Base-by-base conservation (phyloP, 2,329 filamentous ascomycete species). In the Leptographium wingfieldii region DNA sequence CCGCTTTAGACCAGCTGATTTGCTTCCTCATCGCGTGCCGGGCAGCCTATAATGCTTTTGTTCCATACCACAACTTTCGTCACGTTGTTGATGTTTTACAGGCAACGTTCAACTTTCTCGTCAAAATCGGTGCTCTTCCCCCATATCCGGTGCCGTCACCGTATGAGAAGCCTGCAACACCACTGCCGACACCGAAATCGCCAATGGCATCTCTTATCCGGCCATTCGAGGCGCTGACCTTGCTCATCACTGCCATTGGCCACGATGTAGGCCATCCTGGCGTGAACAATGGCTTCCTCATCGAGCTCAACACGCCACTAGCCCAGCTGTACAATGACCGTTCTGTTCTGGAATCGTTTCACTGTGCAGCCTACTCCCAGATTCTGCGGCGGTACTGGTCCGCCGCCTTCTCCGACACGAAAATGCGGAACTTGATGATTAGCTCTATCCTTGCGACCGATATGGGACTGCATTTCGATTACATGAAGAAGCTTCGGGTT, bases 201-300 rank as follows among this genome's bases (percentile, higher is more conserved):
- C 82, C 87, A 1, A 82, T 96, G 55, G 88, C 88, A 3, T 76
- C 80, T 53, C 77, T 97, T 29, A 76, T 99, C n/a, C 80, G 82
- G 56, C 91, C 92, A 0, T 90, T 95, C 65, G 92, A 97, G 71
- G 89, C 88, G 5, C 78, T 99, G 58, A 92, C 91, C 0, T 80
- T 99, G 3, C 80, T 99, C 54, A 87, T 97, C 65, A 92, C 92
- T 10, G 94, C 94, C n/a, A 95, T 99, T 68, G 94, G 94, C 51
- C 94, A 99, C 67, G 94, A 99, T 70, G 94, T 97, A 48, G 94
- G 94, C 27, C 94, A 99, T 70, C 94, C 94, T 0, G 94, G 94
- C 59, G 94, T 99, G 68, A 99, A 97, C 75, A 99, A 99, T 70
- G 91, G 92, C 35, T 99, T 99, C 69, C 78, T 99, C 5, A 85